Conservation (phyloP, 306 rosid species). For the Cicer pinnatifidum region DNA sequence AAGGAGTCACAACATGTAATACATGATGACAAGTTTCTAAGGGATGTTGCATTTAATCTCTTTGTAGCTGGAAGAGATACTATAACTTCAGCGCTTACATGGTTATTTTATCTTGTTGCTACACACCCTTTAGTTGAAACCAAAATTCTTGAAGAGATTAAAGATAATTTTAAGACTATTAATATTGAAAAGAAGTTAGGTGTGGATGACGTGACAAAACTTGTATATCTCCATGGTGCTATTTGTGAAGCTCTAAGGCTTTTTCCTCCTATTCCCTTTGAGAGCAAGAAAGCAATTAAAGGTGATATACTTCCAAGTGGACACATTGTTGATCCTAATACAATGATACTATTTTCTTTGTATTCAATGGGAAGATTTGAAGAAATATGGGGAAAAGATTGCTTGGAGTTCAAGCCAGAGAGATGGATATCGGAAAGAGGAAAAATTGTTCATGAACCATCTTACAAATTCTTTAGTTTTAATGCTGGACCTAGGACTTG, state of each 20-base stretch:
- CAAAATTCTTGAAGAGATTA: slow-evolving; percentile 57
- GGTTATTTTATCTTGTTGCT: slow-evolving; percentile 58
- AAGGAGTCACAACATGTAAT: neutral
- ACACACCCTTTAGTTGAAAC: slow-evolving; percentile 53
- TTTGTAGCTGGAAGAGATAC: slow-evolving; percentile 58
- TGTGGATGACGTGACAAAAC: slow-evolving; percentile 35
- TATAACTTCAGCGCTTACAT: slow-evolving; percentile 52
- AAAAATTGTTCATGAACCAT: slow-evolving; percentile 43
- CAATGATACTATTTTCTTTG: slow-evolving; percentile 36
- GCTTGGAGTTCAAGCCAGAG: slow-evolving; percentile 67
- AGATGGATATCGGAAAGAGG: slow-evolving; percentile 60
- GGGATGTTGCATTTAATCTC: slow-evolving; percentile 51
- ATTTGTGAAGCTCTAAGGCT: slow-evolving; percentile 58
- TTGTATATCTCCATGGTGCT: slow-evolving; percentile 61
- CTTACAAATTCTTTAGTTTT: slow-evolving; percentile 56
- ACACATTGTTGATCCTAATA: slow-evolving; percentile 35
- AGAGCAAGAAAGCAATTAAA: slow-evolving; percentile 36
- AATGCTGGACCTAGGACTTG: slow-evolving; percentile 67
- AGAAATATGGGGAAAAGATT: slow-evolving; percentile 60
- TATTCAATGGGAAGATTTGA: slow-evolving; percentile 64
- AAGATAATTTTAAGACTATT: neutral
- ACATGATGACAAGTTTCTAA: slow-evolving; percentile 48
- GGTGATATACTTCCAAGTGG: slow-evolving; percentile 60
- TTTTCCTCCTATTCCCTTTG: slow-evolving; percentile 56
- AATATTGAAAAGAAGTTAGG: neutral